These are phyloP conservation scores for Xylaria polymorpha DNA, from an alignment of 2,329 filamentous ascomycete species.

Conservation along the genomic window DNA sequence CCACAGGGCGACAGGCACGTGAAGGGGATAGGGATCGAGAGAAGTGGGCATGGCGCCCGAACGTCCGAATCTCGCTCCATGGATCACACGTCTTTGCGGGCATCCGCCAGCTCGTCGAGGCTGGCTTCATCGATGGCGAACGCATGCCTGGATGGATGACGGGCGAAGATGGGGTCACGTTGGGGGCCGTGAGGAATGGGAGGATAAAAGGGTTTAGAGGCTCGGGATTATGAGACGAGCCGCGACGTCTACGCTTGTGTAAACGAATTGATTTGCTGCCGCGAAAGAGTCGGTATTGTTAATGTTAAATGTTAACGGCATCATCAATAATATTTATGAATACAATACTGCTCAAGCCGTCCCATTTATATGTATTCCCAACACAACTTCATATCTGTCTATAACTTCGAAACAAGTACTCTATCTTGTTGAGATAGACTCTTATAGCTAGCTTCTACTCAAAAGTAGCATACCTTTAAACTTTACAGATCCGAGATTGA, in stretches of 20 bases:
- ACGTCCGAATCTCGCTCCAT: slow-evolving; percentile 74
- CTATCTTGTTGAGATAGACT: background rate
- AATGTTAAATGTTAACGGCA: background rate
- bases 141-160: slow-evolving; percentile 93
- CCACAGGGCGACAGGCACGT: slow-evolving; percentile 43
- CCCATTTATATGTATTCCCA: background rate
- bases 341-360: background rate
- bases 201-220: slow-evolving; percentile 70
- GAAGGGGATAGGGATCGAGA: slow-evolving; percentile 45
- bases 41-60: slow-evolving; percentile 62
- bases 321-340: background rate
- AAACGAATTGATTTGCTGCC: slow-evolving; percentile 29
- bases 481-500: background rate
- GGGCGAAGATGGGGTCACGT: slow-evolving; percentile 83
- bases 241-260: background rate
- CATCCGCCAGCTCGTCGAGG: slow-evolving; percentile 79
- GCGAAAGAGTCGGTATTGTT: background rate
- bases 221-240: slow-evolving; percentile 58
- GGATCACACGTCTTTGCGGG: slow-evolving; percentile 85
- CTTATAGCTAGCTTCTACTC: background rate
- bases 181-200: slow-evolving; percentile 75
- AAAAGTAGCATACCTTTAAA: background rate
- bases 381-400: background rate
- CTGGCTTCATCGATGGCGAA: slow-evolving; percentile 78
- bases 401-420: background rate